Conservation (phyloP, 2,329 filamentous ascomycete genomes). For the Sclerotiophoma versabilis region DNA sequence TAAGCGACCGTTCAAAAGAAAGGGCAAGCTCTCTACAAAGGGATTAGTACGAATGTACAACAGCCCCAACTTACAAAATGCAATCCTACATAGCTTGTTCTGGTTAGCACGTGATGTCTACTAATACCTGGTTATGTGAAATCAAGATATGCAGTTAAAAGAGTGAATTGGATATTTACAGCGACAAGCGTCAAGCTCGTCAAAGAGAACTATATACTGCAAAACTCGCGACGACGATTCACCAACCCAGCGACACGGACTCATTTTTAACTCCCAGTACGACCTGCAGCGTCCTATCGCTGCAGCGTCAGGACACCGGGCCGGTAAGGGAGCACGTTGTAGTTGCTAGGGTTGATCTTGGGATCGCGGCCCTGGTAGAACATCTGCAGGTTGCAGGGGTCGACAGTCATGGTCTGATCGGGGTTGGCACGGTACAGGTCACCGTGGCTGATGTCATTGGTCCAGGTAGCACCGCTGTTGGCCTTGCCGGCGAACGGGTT, state of each 20-base stretch:
- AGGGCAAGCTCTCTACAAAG: no score
- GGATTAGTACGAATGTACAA: no score
- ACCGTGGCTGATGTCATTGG: conserved; percentile 71
- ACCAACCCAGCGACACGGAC: not conserved
- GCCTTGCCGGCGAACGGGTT: conserved; percentile 72
- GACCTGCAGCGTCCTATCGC: conserved; percentile 10
- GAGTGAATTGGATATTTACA: no score
- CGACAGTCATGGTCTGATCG: conserved; percentile 69
- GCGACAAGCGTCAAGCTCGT: no score
- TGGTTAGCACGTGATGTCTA: no score
- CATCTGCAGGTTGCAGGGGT: conserved; percentile 69
- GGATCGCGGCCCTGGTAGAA: conserved; percentile 68
- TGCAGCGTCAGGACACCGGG: conserved; percentile 63
- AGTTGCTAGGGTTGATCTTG: conserved; percentile 46
- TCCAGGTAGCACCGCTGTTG: conserved; percentile 71
- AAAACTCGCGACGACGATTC: not conserved
- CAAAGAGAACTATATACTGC: no score
- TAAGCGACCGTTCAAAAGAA: no score
- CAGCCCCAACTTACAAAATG: no score
- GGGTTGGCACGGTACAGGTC: conserved; percentile 64
- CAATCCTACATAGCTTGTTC: no score
- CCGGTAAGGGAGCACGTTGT: conserved; percentile 61
- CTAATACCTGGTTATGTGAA: no score
- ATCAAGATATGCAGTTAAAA: no score
- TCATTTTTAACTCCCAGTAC: not conserved